Evolutionary conservation across 1,284 basidiomycete genomes (phyloP).

Genomic region (Ceratobasidium sp.): DNA sequence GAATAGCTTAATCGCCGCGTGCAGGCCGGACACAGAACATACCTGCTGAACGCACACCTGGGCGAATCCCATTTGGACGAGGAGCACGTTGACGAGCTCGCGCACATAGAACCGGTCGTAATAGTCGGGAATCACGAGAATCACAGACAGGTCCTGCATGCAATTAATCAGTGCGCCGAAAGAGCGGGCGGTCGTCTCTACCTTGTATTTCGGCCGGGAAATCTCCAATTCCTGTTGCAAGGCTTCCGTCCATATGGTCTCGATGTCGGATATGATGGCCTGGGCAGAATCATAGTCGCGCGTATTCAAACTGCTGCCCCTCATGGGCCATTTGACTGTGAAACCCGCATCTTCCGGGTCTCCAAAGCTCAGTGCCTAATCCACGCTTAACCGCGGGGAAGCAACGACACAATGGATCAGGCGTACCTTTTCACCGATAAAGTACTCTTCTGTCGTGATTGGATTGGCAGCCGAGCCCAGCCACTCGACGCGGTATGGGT

Average conservation of each 20-base stretch:
- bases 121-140: conserved; percentile 93
- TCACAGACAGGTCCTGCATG: conserved; percentile 81
- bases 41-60: conserved; percentile 91
- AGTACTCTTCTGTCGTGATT: conserved; percentile 55
- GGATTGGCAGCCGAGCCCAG: conserved; percentile 63
- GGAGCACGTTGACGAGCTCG: conserved; percentile 78
- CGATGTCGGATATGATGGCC: conserved; percentile 79
- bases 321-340: conserved; percentile 79
- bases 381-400: conserved; percentile 42
- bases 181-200: conserved; percentile 52
- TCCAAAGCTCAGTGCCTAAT: conserved; percentile 76
- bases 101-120: conserved; percentile 87
- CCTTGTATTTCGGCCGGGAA: conserved; percentile 68
- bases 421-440: conserved; percentile 77
- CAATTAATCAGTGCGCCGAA: background rate
- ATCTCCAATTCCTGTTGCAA: conserved; percentile 74
- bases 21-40: conserved; percentile 47
- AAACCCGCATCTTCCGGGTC: conserved; percentile 76
- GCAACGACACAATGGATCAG: conserved; percentile 16
- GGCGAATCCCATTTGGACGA: conserved; percentile 89
- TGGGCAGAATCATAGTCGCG: conserved; percentile 72
- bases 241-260: conserved; percentile 71
- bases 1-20: background rate
- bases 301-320: conserved; percentile 80
- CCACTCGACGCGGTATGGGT: conserved; percentile 85